phyloP scores from a whole-genome alignment of 331 rosid genomes.

The Acacia pycnantha region DNA sequence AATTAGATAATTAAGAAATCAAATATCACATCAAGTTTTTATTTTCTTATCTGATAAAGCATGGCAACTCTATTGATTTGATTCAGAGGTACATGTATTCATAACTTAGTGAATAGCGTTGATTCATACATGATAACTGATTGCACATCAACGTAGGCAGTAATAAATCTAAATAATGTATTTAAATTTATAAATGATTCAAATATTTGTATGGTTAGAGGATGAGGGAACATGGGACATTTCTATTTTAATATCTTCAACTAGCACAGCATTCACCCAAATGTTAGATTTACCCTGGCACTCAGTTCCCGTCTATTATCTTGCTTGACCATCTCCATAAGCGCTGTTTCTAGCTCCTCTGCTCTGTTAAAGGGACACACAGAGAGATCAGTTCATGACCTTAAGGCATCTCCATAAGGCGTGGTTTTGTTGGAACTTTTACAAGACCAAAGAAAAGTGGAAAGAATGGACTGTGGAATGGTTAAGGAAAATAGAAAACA shows the following conservation, averaged over 20 bases:
- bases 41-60: slow-evolving; percentile 4
- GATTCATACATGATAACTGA: background rate
- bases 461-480: background rate
- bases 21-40: background rate
- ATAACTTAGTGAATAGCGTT: background rate
- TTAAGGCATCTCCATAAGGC: background rate
- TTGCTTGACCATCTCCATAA: slow-evolving; percentile 81
- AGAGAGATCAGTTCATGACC: slow-evolving; percentile 26
- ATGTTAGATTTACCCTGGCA: slow-evolving; percentile 70
- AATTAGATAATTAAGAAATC: slow-evolving; percentile 19
- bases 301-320: slow-evolving; percentile 74
- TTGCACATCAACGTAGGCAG: background rate
- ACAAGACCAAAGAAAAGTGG: slow-evolving; percentile 23
- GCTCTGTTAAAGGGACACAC: slow-evolving; percentile 57
- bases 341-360: slow-evolving; percentile 94
- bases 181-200: background rate
- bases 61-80: background rate
- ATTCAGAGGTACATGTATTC: background rate
- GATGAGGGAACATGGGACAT: background rate
- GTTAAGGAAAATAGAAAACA: slow-evolving; percentile 4
- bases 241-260: slow-evolving; percentile 22
- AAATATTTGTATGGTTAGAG: slow-evolving; percentile 11
- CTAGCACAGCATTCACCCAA: slow-evolving; percentile 27
- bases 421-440: slow-evolving; percentile 21
- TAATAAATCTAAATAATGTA: background rate